Base-by-base conservation (phyloP, 1,139 yeast species). In the Protomyces inundatus region DNA sequence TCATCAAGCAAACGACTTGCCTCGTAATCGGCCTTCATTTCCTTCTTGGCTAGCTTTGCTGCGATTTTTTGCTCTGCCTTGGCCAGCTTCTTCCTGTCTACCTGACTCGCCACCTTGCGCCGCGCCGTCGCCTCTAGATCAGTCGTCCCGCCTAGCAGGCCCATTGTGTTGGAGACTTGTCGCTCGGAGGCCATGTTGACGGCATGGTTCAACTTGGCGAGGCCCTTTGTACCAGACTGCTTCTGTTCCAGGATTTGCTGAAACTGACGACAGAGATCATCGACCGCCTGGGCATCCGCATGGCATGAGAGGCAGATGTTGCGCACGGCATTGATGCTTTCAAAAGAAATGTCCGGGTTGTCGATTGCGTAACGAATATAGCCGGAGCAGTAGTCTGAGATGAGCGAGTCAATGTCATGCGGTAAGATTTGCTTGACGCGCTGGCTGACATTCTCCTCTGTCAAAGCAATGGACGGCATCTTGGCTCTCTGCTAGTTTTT, bases 11-110 rank as follows among this genome's bases (percentile, higher is more conserved):
- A 81, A 75, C 87, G 90, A 50, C 97, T 90, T 7, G 97, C 97
- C 76, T 93, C 98, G 76, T 93, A 93, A 72, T 86, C 80, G 51
- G 78, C 78, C 51, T 74, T 74, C 69, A 73, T 73, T 71, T 90
- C 96, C 75, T 97, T 85, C 79, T 93, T 91, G 55, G 97, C 97
- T 69, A 91, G 91, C 77, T 93, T 93, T 73, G 93, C 90, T 46
- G 97, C 97, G 74, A 93, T 91, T 80, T 93, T 93, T 73, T 91
- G 84, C 78, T 93, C 98, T 66, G 97, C 98, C 77, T 93, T 93
- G 74, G 91, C 97, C 73, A 93, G 83, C 76, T 93, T 93, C 84
- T 90, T 91, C 80, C 87, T 88, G 75, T 93, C 98, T 58, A 93
- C 99, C 73, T 95, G 84, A 65, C 95, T 86, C 75, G 93, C 98